These are phyloP conservation scores for Solanum dulcamara DNA, from an alignment of 257 asterid species.

Conservation along the genomic window DNA sequence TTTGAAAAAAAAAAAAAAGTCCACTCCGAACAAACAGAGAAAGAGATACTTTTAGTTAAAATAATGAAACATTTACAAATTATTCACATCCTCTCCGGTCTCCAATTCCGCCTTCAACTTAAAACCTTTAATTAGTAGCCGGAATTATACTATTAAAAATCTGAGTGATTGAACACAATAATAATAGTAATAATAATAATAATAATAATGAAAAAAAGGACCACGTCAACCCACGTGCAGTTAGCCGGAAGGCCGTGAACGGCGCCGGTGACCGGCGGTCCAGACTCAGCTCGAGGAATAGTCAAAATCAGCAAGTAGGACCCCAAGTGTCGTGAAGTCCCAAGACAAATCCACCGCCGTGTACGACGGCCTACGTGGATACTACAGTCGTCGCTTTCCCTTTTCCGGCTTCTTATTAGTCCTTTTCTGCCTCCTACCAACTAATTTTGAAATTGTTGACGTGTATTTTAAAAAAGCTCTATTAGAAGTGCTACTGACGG, in stretches of 20 bases:
- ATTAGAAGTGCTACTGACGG: not conserved
- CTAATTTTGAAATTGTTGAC: not conserved
- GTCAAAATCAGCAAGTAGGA: not conserved
- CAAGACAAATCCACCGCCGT: not conserved
- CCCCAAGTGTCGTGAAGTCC: not conserved
- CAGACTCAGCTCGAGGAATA: not conserved
- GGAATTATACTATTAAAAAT: not conserved
- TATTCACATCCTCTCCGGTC: not conserved
- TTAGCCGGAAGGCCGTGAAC: not conserved
- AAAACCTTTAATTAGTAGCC: not conserved
- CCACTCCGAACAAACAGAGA: not conserved
- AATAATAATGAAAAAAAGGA: not conserved
- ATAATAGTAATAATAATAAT: not conserved
- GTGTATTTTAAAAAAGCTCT: not conserved
- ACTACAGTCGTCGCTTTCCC: not conserved
- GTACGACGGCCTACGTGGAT: not conserved
- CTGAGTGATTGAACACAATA: not conserved
- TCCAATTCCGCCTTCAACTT: not conserved
- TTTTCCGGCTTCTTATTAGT: not conserved
- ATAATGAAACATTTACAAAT: not conserved
- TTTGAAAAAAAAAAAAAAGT: too few species aligned
- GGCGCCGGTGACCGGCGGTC: not conserved
- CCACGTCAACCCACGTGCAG: not conserved
- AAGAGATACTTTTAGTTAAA: not conserved
- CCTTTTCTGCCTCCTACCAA: not conserved